Conservation (phyloP, 1,139 yeast species). For the Pichia sp. region DNA sequence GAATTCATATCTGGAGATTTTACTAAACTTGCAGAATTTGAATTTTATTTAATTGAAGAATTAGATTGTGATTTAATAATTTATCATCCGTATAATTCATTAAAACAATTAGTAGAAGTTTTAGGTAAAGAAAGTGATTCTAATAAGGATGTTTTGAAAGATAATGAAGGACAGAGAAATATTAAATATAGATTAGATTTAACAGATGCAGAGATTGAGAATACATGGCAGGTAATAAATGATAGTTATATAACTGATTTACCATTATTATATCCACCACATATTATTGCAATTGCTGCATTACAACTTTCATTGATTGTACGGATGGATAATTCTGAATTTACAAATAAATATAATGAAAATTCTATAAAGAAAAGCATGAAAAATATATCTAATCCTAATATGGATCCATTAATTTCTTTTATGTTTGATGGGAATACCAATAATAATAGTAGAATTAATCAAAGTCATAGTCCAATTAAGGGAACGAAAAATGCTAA, state of each 20-base stretch:
- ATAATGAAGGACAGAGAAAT: not conserved
- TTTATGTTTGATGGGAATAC: conserved; percentile 1
- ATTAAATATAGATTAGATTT: conserved; percentile 33
- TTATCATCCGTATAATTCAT: conserved; percentile 83
- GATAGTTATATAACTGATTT: conserved; percentile 87
- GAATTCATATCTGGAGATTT: conserved; percentile 90
- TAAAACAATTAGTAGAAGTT: conserved; percentile 51
- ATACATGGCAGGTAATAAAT: conserved; percentile 83
- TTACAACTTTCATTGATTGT: conserved; percentile 46
- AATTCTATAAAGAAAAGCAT: not conserved
- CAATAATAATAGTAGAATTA: not conserved
- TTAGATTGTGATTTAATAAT: conserved; percentile 73
- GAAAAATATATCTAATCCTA: not conserved
- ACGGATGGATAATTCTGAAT: conserved; percentile 30
- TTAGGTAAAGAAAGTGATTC: conserved; percentile 27
- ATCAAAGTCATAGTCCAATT: not conserved
- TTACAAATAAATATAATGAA: no score
- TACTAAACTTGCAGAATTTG: conserved; percentile 92
- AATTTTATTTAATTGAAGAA: conserved; percentile 87
- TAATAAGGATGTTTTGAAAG: not conserved
- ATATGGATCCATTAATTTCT: conserved; percentile 1
- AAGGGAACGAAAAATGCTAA: not conserved
- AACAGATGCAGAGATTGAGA: conserved; percentile 69
- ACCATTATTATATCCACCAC: conserved; percentile 81
- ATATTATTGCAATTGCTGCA: conserved; percentile 81